Evolutionary conservation across 345 rosid species (phyloP).

Genomic region (Kernera saxatilis): DNA sequence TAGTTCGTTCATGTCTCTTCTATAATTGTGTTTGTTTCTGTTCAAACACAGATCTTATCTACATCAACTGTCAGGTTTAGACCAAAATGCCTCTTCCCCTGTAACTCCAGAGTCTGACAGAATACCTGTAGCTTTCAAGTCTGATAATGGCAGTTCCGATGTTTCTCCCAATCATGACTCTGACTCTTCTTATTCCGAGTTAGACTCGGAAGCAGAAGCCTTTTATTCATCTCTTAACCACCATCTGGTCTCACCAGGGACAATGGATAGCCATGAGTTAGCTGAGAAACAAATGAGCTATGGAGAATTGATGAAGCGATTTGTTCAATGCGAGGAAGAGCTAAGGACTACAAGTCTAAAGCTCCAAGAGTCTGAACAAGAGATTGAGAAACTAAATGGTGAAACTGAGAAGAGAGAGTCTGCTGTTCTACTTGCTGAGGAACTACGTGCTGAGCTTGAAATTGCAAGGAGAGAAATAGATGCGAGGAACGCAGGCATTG

Average conservation of each 20-base stretch:
- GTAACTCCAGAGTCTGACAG: slow-evolving; percentile 40
- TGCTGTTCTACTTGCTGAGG: slow-evolving; percentile 6
- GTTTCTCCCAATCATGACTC: slow-evolving; percentile 50
- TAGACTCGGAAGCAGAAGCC: slow-evolving; percentile 76
- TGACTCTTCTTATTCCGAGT: slow-evolving; percentile 56
- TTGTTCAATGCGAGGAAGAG: slow-evolving; percentile 41
- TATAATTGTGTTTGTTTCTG: not conserved
- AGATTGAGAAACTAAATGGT: slow-evolving; percentile 39
- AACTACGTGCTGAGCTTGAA: slow-evolving; percentile 36
- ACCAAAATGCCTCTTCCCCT: slow-evolving; percentile 30
- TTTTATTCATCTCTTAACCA: slow-evolving; percentile 48
- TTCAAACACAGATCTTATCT: not conserved
- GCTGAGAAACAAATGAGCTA: slow-evolving; percentile 29
- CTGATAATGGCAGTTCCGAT: slow-evolving; percentile 48
- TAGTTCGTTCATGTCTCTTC: not conserved
- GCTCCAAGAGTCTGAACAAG: slow-evolving; percentile 53
- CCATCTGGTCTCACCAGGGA: slow-evolving; percentile 29
- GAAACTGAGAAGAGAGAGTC: slow-evolving; percentile 39
- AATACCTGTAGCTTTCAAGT: slow-evolving; percentile 45
- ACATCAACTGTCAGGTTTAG: slow-evolving; percentile 33
- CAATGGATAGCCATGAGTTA: slow-evolving; percentile 23
- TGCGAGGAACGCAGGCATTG: slow-evolving; percentile 28
- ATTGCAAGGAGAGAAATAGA: slow-evolving; percentile 20
- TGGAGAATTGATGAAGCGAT: slow-evolving; percentile 34
- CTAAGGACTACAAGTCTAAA: slow-evolving; percentile 39